Evolutionary conservation across 179 eudicot species (phyloP), one percentile per base, ranked within the genome.

Genomic region (Dionaea muscipula): DNA sequence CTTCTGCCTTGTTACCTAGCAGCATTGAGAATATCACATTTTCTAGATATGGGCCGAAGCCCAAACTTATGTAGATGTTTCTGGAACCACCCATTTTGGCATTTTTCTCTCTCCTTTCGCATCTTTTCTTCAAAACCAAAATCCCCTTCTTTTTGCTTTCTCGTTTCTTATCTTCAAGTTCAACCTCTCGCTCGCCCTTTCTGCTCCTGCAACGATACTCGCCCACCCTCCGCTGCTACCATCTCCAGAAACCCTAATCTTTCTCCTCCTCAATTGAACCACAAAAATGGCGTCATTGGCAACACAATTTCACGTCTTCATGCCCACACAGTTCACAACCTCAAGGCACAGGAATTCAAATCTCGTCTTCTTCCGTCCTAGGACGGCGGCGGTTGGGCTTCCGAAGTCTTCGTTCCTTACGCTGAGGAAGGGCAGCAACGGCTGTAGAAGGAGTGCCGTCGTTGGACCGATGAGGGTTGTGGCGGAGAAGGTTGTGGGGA

Each of bases 401-500:
- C 75, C 77, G 0, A 80, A 59, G 24, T 44, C 77, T 2, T 44
- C 72, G 1, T 47, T 75, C 28, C 8, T 70, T 17, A 55, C 57
- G 48, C 67, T 75, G 17, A 69, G 41, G 15, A 62, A 59, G 50
- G 64, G 23, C 47, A 23, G 11, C n/a, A 19, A 57, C 0, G 13
- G 51, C 19, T 56, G 61, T 37, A 56, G 75, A n/a, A 46, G 74
- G 9, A 18, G 41, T 7, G 21, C 38, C 2, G 48, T 27, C 0
- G 61, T 49, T 20, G 51, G 63, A 0, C 72, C 86, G 2, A 52
- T 89, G 0, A 63, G 80, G 25, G 80, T 85, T 1, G 79, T 70
- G 21, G 69, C 64, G n/a, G 96, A 87, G 79, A 87, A 87, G 48
- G 96, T 82, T 5, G 96, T 85, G 4, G 96, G 96, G 5, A 87